A percentile compares a stretch with the other conserved stretches of the same genome.
phyloP scores from a whole-genome alignment of 139 green algal species.

The Yamagishiella unicocca region DNA sequence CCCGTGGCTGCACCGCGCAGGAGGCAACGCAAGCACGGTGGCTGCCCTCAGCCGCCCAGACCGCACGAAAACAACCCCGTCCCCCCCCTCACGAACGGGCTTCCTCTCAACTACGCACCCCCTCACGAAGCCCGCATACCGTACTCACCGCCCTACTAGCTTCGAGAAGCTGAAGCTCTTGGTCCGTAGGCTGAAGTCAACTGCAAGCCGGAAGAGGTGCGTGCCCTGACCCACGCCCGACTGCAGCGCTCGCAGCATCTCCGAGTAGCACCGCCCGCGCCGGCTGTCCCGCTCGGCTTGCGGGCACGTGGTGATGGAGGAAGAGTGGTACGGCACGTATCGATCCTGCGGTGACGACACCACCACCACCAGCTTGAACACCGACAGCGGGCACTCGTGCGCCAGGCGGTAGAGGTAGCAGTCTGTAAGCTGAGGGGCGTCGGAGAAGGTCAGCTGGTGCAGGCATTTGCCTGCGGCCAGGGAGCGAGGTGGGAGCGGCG shows the following conservation, averaged over 20 bases:
- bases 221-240: conserved; percentile 36
- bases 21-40: no score
- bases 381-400: conserved; percentile 30
- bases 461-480: conserved; percentile 55
- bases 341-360: conserved; percentile 72
- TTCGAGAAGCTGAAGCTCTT: conserved; percentile 45
- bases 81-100: no score
- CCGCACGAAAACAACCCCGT: no score
- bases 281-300: conserved; percentile 27
- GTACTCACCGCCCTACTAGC: conserved; percentile 57
- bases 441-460: conserved; percentile 77
- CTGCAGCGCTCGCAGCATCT: conserved; percentile 40
- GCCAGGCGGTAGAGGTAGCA: conserved; percentile 78
- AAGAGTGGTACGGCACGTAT: conserved; percentile 78
- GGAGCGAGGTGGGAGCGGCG: background rate
- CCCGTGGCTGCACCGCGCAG: no score
- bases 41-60: no score
- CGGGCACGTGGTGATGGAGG: conserved; percentile 52
- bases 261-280: conserved; percentile 14
- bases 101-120: no score
- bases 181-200: conserved; percentile 60
- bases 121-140: background rate
- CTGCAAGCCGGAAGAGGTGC: conserved; percentile 53
- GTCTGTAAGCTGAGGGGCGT: conserved; percentile 61
- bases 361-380: conserved; percentile 69